These are phyloP conservation scores for Suillus cothurnatus DNA, from an alignment of 768 basidiomycete species.

Conservation along the genomic window DNA sequence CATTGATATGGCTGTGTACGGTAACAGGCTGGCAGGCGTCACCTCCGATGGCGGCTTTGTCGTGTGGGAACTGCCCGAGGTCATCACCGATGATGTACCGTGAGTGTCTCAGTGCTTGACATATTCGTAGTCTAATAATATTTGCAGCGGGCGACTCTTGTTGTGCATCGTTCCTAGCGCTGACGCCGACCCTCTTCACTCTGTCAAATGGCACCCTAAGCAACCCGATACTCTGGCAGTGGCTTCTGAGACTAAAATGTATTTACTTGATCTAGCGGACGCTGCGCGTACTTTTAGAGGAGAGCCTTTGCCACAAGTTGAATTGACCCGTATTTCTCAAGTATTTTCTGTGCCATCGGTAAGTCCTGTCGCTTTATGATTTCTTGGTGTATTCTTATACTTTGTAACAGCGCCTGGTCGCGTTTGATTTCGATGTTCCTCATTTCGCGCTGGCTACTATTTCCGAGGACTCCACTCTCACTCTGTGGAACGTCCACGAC, in stretches of 20 bases:
- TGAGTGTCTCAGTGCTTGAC: conserved; percentile 41
- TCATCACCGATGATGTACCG: conserved; percentile 87
- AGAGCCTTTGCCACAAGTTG: conserved; percentile 67
- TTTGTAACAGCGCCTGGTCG: conserved; percentile 65
- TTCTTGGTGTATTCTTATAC: neutral
- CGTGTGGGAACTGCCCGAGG: conserved; percentile 83
- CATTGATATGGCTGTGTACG: conserved; percentile 84
- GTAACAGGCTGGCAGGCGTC: conserved; percentile 81
- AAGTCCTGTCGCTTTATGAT: conserved; percentile 30
- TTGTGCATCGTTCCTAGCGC: conserved; percentile 68
- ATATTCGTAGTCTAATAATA: conserved; percentile 12
- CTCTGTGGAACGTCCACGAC: conserved; percentile 82
- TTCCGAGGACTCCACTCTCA: conserved; percentile 79
- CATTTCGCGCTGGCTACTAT: conserved; percentile 81
- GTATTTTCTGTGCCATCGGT: conserved; percentile 73
- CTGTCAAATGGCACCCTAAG: conserved; percentile 90
- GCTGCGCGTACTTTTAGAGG: conserved; percentile 62
- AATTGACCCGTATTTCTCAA: conserved; percentile 68
- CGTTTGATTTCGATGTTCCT: conserved; percentile 82
- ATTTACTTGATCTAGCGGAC: conserved; percentile 70
- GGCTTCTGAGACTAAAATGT: conserved; percentile 77
- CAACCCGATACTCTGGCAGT: conserved; percentile 79
- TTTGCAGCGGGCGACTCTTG: conserved; percentile 60
- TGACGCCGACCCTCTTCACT: conserved; percentile 63
- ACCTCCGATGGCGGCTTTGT: conserved; percentile 90